Conservation (phyloP, 352 stramenopile species). For the Pythium oligandrum region DNA sequence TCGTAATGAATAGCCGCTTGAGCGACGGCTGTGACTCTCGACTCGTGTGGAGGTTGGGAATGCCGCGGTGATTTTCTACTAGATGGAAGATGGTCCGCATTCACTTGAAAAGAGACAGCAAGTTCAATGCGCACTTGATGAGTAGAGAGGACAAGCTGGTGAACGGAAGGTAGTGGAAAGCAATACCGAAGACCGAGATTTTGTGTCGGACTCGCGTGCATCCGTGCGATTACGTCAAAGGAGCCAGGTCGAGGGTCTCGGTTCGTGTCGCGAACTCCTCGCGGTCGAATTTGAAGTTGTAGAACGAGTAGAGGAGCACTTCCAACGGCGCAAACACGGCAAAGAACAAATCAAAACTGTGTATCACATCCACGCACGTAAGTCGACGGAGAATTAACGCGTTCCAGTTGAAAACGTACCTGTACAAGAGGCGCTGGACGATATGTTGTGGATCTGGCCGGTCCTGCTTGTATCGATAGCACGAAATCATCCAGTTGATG, state of each 20-base stretch:
- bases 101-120: conserved; percentile 19
- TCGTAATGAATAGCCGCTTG: too few species aligned
- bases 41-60: not conserved
- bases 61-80: conserved; percentile 1
- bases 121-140: conserved; percentile 15
- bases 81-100: conserved; percentile 18
- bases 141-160: conserved; percentile 6
- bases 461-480: conserved; percentile 20
- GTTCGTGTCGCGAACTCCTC: conserved; percentile 8
- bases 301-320: conserved; percentile 18
- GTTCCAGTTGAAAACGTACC: not conserved
- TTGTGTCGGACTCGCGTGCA: conserved; percentile 21
- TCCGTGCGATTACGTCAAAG: conserved; percentile 15
- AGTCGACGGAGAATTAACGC: too few species aligned
- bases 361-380: too few species aligned
- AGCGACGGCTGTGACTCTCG: not conserved
- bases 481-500: conserved; percentile 20
- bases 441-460: conserved; percentile 7
- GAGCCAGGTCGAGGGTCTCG: conserved; percentile 11
- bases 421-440: conserved; percentile 14
- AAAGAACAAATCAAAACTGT: conserved; percentile 27
- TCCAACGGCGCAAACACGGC: conserved; percentile 23
- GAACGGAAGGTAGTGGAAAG: conserved; percentile 16
- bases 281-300: conserved; percentile 21
- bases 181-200: conserved; percentile 15